Percentiles rank a stretch among this genome's conserved stretches.
phyloP scores from a whole-genome alignment of 192 early-diverging fungal genomes.

The Umbelopsis sp. region DNA sequence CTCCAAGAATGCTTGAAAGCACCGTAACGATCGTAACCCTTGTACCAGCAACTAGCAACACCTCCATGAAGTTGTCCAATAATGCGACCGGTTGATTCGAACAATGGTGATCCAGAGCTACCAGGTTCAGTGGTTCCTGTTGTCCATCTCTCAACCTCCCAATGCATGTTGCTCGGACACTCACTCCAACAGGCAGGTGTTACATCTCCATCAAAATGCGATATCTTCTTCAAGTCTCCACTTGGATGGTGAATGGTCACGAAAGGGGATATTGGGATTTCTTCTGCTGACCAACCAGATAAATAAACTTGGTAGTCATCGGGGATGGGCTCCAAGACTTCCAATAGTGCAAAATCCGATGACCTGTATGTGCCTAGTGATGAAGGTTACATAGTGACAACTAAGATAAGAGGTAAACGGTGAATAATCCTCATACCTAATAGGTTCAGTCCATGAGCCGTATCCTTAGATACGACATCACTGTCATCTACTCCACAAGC shows the following conservation, averaged over 20 bases:
- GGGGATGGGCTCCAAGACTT: constrained; percentile 46
- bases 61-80: constrained; percentile 51
- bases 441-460: constrained; percentile 39
- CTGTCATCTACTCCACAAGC: constrained; percentile 27
- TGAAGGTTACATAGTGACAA: background rate
- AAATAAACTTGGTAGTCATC: constrained; percentile 43
- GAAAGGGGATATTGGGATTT: constrained; percentile 23
- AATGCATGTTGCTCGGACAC: constrained; percentile 40
- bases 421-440: constrained; percentile 23
- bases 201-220: constrained; percentile 42
- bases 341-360: constrained; percentile 43
- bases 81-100: constrained; percentile 45
- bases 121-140: constrained; percentile 49
- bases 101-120: constrained; percentile 45
- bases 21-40: constrained; percentile 50
- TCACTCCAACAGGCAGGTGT: constrained; percentile 41
- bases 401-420: background rate
- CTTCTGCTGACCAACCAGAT: constrained; percentile 42
- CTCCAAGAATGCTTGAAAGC: constrained; percentile 35
- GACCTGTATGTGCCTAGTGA: constrained; percentile 20
- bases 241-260: constrained; percentile 50
- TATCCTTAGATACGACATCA: constrained; percentile 38
- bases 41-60: constrained; percentile 39
- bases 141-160: constrained; percentile 46
- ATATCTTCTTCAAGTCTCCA: constrained; percentile 49